A percentile compares a stretch with the other conserved stretches of the same genome.
These are phyloP conservation scores for Cenchrus purpureus DNA, from an alignment of 176 grass and related monocot genomes.

Conservation along the genomic window DNA sequence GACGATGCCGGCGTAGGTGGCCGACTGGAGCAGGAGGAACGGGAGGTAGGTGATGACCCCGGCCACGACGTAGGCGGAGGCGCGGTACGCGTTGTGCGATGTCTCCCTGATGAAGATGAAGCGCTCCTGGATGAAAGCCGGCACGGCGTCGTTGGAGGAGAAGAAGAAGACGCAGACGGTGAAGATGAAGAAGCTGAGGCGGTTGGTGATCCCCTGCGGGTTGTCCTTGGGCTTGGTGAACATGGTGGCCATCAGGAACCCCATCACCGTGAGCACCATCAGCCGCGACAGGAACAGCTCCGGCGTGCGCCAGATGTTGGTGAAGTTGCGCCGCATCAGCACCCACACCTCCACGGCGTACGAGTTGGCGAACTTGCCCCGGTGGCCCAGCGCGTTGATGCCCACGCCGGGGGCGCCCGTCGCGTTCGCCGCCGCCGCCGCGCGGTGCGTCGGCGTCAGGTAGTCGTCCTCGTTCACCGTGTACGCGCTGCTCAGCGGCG, in stretches of 20 bases:
- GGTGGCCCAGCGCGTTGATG: constrained; percentile 49
- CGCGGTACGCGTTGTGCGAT: constrained; percentile 67
- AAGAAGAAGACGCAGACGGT: constrained; percentile 74
- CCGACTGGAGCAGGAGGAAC: constrained; percentile 64
- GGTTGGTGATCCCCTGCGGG: constrained; percentile 57
- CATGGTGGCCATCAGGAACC: constrained; percentile 73
- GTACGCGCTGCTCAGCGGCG: constrained; percentile 69
- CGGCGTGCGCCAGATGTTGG: constrained; percentile 73
- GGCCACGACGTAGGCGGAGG: constrained; percentile 52
- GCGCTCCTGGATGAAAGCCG: constrained; percentile 69
- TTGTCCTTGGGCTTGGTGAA: constrained; percentile 64
- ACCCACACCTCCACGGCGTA: constrained; percentile 59
- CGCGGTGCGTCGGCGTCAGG: constrained; percentile 41
- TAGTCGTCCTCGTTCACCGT: constrained; percentile 70
- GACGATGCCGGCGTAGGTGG: constrained; percentile 53
- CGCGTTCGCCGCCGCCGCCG: neutral
- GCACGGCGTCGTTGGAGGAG: constrained; percentile 73
- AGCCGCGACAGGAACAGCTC: constrained; percentile 73
- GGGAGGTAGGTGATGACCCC: constrained; percentile 61
- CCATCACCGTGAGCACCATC: constrained; percentile 66
- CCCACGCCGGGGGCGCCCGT: constrained; percentile 28
- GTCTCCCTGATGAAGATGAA: constrained; percentile 76
- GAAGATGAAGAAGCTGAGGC: constrained; percentile 74
- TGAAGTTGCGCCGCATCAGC: constrained; percentile 73
- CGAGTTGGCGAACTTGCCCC: constrained; percentile 65